Conservation (phyloP, 2,329 filamentous ascomycete species). For the Fusarium dimerum region DNA sequence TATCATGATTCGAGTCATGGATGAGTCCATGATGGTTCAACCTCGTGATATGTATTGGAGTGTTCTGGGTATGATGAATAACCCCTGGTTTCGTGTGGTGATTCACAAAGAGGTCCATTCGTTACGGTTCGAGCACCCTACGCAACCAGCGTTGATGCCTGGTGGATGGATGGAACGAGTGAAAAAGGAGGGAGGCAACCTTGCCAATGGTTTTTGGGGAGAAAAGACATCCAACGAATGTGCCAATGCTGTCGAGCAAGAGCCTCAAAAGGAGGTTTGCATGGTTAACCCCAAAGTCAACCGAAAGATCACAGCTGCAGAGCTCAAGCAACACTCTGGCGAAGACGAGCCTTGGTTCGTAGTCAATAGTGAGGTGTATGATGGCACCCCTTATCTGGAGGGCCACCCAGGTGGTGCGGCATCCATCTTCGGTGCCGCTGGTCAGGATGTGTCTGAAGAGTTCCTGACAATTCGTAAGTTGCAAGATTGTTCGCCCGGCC, state of each 20-base stretch:
- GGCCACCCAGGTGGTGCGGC: slow-evolving; percentile 84
- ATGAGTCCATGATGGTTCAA: slow-evolving; percentile 83
- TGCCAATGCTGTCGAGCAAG: slow-evolving; percentile 43
- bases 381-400: slow-evolving; percentile 78
- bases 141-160: slow-evolving; percentile 72
- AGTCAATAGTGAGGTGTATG: slow-evolving; percentile 84
- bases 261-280: slow-evolving; percentile 64
- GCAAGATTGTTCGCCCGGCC: no score
- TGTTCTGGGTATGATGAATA: slow-evolving; percentile 97
- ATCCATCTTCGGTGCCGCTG: slow-evolving; percentile 82
- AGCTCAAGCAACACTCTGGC: slow-evolving; percentile 68
- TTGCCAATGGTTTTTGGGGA: slow-evolving; percentile 83
- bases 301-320: slow-evolving; percentile 66
- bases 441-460: slow-evolving; percentile 80
- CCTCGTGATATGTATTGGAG: slow-evolving; percentile 96
- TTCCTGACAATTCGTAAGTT: slow-evolving; percentile 87
- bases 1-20: slow-evolving; percentile 84
- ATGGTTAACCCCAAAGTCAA: slow-evolving; percentile 73
- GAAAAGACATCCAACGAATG: slow-evolving; percentile 62
- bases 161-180: slow-evolving; percentile 94
- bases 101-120: slow-evolving; percentile 65
- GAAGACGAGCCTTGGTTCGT: slow-evolving; percentile 81
- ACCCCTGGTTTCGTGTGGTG: slow-evolving; percentile 85
- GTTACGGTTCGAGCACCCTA: slow-evolving; percentile 85
- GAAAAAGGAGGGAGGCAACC: slow-evolving; percentile 78